phyloP scores from a whole-genome alignment of 345 rosid genomes.

The Eucalyptus sp. region DNA sequence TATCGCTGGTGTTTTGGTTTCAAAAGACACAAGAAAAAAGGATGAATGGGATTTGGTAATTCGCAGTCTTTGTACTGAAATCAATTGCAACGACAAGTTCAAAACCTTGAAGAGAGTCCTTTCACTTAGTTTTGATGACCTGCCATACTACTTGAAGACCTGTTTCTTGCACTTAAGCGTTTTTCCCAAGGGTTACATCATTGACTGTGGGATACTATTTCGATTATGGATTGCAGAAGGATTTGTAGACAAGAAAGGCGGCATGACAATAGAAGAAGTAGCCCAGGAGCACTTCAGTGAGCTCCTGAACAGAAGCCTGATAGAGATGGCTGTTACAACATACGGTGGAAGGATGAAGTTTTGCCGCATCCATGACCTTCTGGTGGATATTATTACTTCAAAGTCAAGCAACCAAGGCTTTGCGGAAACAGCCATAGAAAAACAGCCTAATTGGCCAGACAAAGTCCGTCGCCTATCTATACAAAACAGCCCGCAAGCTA shows the following conservation, averaged over 20 bases:
- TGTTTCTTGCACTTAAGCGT: constrained; percentile 26
- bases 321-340: constrained; percentile 6
- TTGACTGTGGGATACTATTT: constrained; percentile 2
- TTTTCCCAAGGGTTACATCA: constrained; percentile 15
- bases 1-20: constrained; percentile 22
- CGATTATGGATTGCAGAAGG: constrained; percentile 35
- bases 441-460: background rate
- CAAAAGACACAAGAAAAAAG: constrained; percentile 1
- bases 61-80: constrained; percentile 13
- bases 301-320: constrained; percentile 24
- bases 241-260: constrained; percentile 22
- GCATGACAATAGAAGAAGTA: constrained; percentile 24
- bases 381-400: constrained; percentile 10
- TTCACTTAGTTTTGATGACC: constrained; percentile 24
- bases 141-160: constrained; percentile 25
- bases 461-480: constrained; percentile 30
- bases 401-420: constrained; percentile 26
- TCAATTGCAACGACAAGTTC: constrained; percentile 10
- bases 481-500: background rate
- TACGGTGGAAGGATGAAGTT: constrained; percentile 6
- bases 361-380: constrained; percentile 21
- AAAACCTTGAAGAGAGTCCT: constrained; percentile 13
- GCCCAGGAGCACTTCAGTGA: constrained; percentile 21
- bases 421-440: constrained; percentile 1
- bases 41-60: constrained; percentile 20